Evolutionary conservation across 2,329 filamentous ascomycete genomes (phyloP), one percentile per base, ranked within the genome.

Genomic region (Corniculantispora saksenae): DNA sequence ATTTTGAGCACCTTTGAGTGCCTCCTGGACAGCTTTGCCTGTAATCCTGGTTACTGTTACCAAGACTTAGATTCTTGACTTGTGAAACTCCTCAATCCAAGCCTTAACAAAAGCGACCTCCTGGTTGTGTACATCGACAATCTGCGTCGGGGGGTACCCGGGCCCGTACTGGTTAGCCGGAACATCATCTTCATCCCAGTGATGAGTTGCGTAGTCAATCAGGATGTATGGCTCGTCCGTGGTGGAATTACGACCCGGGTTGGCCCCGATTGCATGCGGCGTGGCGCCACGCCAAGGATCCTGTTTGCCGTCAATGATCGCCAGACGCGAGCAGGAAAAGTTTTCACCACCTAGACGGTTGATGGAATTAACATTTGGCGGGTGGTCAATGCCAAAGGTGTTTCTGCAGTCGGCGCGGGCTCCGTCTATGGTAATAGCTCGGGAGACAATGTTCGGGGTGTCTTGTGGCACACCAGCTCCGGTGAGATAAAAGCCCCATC

Each of bases 231-330:
- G 92, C 78, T 93, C 84, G 56, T 82, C 83, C 0, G 80, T 77
- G 0, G 90, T 91, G 51, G 84, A 90, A 17, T 80, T 76, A 21
- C 91, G 81, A 40, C 80, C 77, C 0, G 82, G 80, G 0, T 87
- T 83, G 1, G 29, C 50, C 5, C 81, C 84, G 19, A 87, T 84
- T 0, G 87, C 88, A 57, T 94, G 88, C 1, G 91, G 87, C 0
- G 89, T 91, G 0, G 90, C 91, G 0, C 87, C 86, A 21, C 89
- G 85, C 93, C 93, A 97, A 0, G 92, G 92, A 72, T 96, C 93
- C 63, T 86, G 86, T 67, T 92, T 86, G 25, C 92, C 92, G 67
- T 93, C 92, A 45, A 97, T 81, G 54, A 91, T 67, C 2, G 93
- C 93, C 0, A 96, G 84, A 1, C 92, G 88, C 1, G 89, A 85